Evolutionary conservation across 1,139 yeast species (phyloP).

Genomic region (Groenewaldozyma auringiensis): DNA sequence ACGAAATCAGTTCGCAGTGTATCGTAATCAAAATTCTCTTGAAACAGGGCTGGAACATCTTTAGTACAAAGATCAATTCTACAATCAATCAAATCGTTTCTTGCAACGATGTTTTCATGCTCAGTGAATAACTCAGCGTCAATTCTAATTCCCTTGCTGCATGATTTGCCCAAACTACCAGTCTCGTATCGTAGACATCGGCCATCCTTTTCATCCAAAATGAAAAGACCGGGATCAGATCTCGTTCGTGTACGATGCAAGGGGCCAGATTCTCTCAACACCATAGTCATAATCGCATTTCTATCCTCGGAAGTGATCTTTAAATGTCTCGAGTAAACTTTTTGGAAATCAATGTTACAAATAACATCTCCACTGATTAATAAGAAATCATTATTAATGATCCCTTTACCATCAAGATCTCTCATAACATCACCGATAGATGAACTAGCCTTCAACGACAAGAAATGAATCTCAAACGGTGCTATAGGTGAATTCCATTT

Average conservation of each 20-base stretch:
- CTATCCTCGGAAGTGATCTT: constrained; percentile 63
- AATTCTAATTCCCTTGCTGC: constrained; percentile 42
- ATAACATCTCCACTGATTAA: constrained; percentile 92
- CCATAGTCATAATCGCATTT: constrained; percentile 92
- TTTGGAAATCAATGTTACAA: constrained; percentile 73
- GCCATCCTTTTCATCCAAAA: constrained; percentile 62
- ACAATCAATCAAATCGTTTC: constrained; percentile 93
- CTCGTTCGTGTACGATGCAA: constrained; percentile 65
- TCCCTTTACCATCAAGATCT: constrained; percentile 83
- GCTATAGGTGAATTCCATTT: constrained; percentile 71
- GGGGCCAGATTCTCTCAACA: constrained; percentile 78
- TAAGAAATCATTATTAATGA: constrained; percentile 82
- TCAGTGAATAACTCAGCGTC: constrained; percentile 81
- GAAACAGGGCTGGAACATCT: constrained; percentile 90
- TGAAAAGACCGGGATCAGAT: constrained; percentile 74
- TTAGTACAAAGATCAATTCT: constrained; percentile 93
- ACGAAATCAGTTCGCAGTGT: constrained; percentile 78
- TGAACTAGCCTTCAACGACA: constrained; percentile 79
- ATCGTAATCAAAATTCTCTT: constrained; percentile 94
- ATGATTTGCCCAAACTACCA: constrained; percentile 14
- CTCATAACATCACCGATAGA: constrained; percentile 98
- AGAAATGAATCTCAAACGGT: constrained; percentile 71
- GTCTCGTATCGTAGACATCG: constrained; percentile 80
- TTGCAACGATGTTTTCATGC: constrained; percentile 66
- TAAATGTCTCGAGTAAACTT: constrained; percentile 67